Conservation (phyloP, 1,284 basidiomycete genomes). For the Cryptococcus sp. region DNA sequence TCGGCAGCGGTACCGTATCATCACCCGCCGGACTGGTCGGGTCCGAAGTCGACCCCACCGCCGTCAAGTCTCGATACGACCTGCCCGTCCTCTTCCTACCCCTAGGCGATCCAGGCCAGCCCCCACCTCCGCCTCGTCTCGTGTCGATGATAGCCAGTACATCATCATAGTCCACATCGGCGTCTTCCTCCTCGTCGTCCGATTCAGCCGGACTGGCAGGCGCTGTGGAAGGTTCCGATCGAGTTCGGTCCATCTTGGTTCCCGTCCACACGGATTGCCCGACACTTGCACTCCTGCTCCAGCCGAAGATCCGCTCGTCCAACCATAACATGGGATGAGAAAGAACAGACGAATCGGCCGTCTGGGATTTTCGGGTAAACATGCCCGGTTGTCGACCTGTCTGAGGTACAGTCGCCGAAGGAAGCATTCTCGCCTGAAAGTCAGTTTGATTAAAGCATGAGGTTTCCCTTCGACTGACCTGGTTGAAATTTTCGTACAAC, state of each 20-base stretch:
- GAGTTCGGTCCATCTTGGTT: slow-evolving; percentile 28
- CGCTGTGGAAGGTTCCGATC: slow-evolving; percentile 32
- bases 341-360: slow-evolving; percentile 39
- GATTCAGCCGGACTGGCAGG: slow-evolving; percentile 43
- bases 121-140: slow-evolving; percentile 13
- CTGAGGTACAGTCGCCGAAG: slow-evolving; percentile 74
- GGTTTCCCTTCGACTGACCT: slow-evolving; percentile 50
- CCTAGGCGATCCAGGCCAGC: slow-evolving; percentile 20
- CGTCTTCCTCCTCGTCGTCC: slow-evolving; percentile 46
- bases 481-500: slow-evolving; percentile 81
- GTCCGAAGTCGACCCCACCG: slow-evolving; percentile 8
- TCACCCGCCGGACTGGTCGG: background rate
- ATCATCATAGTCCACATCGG: slow-evolving; percentile 51
- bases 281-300: slow-evolving; percentile 38
- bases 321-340: slow-evolving; percentile 47
- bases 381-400: slow-evolving; percentile 48
- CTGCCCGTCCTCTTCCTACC: slow-evolving; percentile 23
- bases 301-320: slow-evolving; percentile 48
- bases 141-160: slow-evolving; percentile 45
- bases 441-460: background rate
- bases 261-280: slow-evolving; percentile 38
- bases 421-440: slow-evolving; percentile 67
- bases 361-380: slow-evolving; percentile 27
- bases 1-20: slow-evolving; percentile 11
- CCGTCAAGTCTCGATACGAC: slow-evolving; percentile 27